phyloP scores from a whole-genome alignment of 2,329 filamentous ascomycete genomes.

The Ambrosiella cleistominuta region DNA sequence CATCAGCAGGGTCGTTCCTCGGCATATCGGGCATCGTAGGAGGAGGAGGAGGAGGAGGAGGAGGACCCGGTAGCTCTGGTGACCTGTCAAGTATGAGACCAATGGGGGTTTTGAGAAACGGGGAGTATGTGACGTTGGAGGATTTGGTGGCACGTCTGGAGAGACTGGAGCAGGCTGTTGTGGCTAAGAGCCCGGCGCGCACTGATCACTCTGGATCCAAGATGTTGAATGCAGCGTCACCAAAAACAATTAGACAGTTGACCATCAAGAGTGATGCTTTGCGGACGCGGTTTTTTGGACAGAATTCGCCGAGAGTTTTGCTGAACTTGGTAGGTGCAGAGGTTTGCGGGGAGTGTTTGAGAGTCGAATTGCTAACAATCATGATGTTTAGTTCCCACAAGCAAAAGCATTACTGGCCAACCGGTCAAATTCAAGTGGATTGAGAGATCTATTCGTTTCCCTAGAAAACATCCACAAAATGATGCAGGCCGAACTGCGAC shows the following conservation, averaged over 20 bases:
- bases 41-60: background rate
- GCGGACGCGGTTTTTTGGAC: slow-evolving; percentile 34
- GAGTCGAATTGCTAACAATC: background rate
- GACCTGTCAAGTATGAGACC: background rate
- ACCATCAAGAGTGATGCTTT: slow-evolving; percentile 30
- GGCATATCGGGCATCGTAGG: too few species aligned
- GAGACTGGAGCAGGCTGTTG: slow-evolving; percentile 33
- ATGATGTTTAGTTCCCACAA: slow-evolving; percentile 29
- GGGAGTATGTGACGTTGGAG: slow-evolving; percentile 23
- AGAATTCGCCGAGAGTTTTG: slow-evolving; percentile 34
- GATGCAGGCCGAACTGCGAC: slow-evolving; percentile 30
- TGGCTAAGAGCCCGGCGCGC: slow-evolving; percentile 25
- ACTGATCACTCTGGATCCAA: slow-evolving; percentile 18
- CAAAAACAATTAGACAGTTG: slow-evolving; percentile 31
- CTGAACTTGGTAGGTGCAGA: slow-evolving; percentile 30
- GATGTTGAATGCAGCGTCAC: slow-evolving; percentile 21
- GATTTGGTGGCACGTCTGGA: slow-evolving; percentile 34
- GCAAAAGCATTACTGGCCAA: slow-evolving; percentile 33
- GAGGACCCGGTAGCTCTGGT: background rate
- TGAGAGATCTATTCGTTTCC: slow-evolving; percentile 26
- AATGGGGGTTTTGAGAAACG: slow-evolving; percentile 14
- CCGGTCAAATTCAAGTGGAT: slow-evolving; percentile 23
- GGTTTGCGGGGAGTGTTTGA: background rate
- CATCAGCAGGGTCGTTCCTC: background rate
- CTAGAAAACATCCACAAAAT: slow-evolving; percentile 31